Conservation (phyloP, 345 rosid genomes). For the Eucalyptus pauciflora region DNA sequence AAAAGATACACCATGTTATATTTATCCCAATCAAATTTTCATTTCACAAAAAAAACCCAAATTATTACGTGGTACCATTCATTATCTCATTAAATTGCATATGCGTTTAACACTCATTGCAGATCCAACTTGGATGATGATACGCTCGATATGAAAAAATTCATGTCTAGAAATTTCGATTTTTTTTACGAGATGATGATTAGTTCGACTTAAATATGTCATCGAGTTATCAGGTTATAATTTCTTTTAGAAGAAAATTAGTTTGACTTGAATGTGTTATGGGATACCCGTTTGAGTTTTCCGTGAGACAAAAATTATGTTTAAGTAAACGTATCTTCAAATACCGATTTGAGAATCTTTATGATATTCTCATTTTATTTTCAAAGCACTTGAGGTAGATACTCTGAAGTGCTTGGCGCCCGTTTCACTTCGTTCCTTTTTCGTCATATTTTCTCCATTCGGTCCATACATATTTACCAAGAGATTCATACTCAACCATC, state of each 20-base stretch:
- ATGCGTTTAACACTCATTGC: not conserved
- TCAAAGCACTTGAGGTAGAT: not conserved
- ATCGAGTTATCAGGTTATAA: fast-evolving
- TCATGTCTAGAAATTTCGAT: too few species aligned
- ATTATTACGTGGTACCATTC: fast-evolving
- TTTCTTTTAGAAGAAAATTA: not conserved
- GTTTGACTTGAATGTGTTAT: not conserved
- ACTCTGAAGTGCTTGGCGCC: not conserved
- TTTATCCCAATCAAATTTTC: not conserved
- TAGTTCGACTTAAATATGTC: not conserved
- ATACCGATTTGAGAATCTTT: not conserved
- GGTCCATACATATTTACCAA: not conserved
- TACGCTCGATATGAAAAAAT: too few species aligned
- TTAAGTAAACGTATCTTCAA: not conserved
- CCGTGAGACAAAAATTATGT: not conserved
- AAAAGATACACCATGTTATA: fast-evolving
- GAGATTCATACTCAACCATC: not conserved
- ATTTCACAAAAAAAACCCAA: not conserved
- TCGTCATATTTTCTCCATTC: not conserved
- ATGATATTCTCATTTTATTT: not conserved
- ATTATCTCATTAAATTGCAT: fast-evolving
- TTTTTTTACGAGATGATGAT: not conserved
- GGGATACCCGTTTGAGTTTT: not conserved
- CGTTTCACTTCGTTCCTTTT: not conserved
- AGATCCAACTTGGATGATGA: too few species aligned